These are phyloP conservation scores for Orbilia oligospora DNA, from an alignment of 2,329 filamentous ascomycete genomes.

Conservation along the genomic window DNA sequence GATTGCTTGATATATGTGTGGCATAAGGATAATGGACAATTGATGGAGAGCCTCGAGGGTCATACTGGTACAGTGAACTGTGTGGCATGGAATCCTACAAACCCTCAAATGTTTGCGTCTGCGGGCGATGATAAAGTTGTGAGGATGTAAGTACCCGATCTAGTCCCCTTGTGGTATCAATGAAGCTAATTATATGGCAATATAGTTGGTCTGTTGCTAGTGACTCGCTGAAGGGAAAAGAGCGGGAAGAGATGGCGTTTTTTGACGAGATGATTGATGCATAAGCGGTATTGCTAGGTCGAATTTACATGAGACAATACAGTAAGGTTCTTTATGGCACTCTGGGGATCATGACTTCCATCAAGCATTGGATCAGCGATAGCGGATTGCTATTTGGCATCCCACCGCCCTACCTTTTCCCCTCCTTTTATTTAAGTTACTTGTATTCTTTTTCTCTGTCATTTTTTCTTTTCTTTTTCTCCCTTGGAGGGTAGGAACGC, in stretches of 20 bases:
- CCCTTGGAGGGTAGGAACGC: conserved; percentile 20
- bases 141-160: conserved; percentile 78
- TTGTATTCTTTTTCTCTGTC: conserved; percentile 14
- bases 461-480: not conserved
- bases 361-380: not conserved
- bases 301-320: not conserved
- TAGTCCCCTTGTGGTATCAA: not conserved
- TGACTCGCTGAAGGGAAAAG: conserved; percentile 52
- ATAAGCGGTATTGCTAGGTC: conserved; percentile 27
- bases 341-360: not conserved
- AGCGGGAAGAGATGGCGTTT: conserved; percentile 35
- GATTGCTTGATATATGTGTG: conserved; percentile 83
- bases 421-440: conserved; percentile 24
- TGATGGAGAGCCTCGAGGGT: conserved; percentile 81
- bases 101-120: conserved; percentile 88
- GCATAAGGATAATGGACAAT: conserved; percentile 84
- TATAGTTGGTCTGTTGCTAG: conserved; percentile 48
- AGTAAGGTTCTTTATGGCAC: conserved; percentile 35
- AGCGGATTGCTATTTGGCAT: conserved; percentile 6
- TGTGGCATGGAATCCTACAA: conserved; percentile 87
- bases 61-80: conserved; percentile 87
- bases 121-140: conserved; percentile 89
- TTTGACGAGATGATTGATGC: conserved; percentile 57
- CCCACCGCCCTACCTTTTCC: not conserved
- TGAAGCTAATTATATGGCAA: conserved; percentile 5